Evolutionary conservation across 345 rosid species (phyloP).

Genomic region (Hibiscus trionum): DNA sequence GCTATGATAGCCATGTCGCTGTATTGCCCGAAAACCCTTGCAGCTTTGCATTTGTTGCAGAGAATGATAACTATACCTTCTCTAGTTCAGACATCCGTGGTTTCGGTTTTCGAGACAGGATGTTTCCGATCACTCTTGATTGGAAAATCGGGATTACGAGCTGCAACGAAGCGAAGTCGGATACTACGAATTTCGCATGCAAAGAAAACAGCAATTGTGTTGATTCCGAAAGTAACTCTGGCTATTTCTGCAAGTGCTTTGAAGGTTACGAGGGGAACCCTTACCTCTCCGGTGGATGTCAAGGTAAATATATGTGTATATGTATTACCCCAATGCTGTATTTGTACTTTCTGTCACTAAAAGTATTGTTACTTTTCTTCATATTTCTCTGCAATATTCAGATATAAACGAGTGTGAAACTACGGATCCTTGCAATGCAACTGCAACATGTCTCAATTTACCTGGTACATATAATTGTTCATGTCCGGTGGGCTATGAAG

Average conservation of each 20-base stretch:
- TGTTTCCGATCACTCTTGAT: neutral
- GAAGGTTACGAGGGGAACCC: constrained; percentile 10
- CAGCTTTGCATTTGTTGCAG: neutral
- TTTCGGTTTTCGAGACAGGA: neutral
- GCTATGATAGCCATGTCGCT: neutral
- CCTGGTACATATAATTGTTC: neutral
- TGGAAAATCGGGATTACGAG: neutral
- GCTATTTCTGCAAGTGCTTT: constrained; percentile 3
- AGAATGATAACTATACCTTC: neutral
- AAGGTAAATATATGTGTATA: neutral
- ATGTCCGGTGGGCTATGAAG: neutral
- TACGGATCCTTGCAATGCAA: neutral
- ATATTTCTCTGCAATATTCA: neutral
- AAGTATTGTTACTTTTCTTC: too few relatives aligned
- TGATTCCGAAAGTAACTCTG: neutral
- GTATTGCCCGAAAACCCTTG: neutral
- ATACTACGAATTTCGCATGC: neutral
- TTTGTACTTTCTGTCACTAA: neutral
- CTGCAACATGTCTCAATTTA: neutral
- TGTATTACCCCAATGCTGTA: neutral
- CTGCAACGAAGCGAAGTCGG: neutral
- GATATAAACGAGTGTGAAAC: constrained; percentile 14
- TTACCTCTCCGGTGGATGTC: constrained; percentile 8
- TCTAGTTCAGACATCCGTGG: neutral
- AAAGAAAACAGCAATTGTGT: neutral